These are phyloP conservation scores for Quillaja saponaria DNA, from an alignment of 306 rosid species.

Conservation along the genomic window DNA sequence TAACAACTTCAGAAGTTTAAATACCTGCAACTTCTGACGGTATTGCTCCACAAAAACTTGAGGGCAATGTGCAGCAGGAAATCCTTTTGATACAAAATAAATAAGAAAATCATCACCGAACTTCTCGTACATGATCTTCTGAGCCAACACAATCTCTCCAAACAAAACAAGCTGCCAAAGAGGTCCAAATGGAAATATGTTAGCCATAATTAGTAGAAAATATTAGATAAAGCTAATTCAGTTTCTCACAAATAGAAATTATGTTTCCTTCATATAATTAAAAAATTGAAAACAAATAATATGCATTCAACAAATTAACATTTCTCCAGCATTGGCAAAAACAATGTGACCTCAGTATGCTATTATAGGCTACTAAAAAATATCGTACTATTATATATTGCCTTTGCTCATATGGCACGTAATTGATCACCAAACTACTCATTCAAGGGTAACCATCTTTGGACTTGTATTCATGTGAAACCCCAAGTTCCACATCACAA, in stretches of 20 bases:
- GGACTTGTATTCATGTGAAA: no score
- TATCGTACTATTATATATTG: no score
- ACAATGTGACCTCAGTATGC: no score
- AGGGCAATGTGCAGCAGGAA: conserved; percentile 77
- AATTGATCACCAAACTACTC: no score
- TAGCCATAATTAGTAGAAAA: conserved; percentile 11
- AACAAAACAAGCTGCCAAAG: conserved; percentile 74
- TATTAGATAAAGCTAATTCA: background rate
- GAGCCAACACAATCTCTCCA: conserved; percentile 95
- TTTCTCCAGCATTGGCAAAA: no score
- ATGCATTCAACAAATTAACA: conserved; percentile 9
- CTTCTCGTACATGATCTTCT: conserved; percentile 92
- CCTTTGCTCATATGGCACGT: no score
- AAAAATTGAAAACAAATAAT: conserved; percentile 18
- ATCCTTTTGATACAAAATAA: conserved; percentile 52
- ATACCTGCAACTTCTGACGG: conserved; percentile 86
- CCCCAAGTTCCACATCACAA: no score
- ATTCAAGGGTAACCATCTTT: no score
- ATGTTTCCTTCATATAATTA: background rate
- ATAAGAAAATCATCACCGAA: conserved; percentile 80
- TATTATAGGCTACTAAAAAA: no score
- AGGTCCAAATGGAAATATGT: conserved; percentile 4
- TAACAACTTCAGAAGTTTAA: conserved; percentile 8
- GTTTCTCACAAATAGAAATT: no score
- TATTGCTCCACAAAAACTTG: conserved; percentile 81